phyloP scores from a whole-genome alignment of 176 grass and related monocot species.

The Avena sativa region DNA sequence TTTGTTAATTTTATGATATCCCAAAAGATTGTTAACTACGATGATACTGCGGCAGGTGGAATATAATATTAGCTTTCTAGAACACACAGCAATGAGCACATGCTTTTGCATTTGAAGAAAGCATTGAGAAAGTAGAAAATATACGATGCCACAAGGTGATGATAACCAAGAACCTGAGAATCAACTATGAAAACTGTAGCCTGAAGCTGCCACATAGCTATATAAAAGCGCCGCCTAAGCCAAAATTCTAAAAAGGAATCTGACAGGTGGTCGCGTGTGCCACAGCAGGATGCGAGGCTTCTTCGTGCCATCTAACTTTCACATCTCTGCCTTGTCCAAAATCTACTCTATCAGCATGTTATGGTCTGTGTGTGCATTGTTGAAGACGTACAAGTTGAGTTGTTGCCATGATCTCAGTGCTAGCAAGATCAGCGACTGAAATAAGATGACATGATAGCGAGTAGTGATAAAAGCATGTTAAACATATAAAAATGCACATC shows the following conservation, averaged over 20 bases:
- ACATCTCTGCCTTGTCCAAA: not conserved
- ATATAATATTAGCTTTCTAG: constrained; percentile 18
- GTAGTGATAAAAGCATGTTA: not conserved
- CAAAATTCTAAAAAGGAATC: not conserved
- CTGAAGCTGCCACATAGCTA: not conserved
- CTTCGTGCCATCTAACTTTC: not conserved
- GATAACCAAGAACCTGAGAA: not conserved
- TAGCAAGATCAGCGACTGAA: not conserved
- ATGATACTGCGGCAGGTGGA: constrained; percentile 2
- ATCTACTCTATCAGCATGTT: not conserved
- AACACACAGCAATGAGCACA: not conserved
- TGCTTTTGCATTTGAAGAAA: not conserved
- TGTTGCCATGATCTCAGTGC: not conserved
- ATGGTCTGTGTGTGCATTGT: no score
- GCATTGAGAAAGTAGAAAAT: not conserved
- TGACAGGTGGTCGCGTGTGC: not conserved
- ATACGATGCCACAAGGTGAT: not conserved
- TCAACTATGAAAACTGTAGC: not conserved
- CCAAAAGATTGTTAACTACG: not conserved
- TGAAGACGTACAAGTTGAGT: not conserved
- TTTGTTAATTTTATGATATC: not conserved
- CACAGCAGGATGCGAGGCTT: not conserved
- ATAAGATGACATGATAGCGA: not conserved
- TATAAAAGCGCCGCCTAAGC: not conserved
- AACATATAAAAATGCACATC: not conserved